A percentile compares a stretch with the other conserved stretches of the same genome.
Evolutionary conservation across 108 stramenopile species (phyloP).

Genomic region (Tribonema minus): DNA sequence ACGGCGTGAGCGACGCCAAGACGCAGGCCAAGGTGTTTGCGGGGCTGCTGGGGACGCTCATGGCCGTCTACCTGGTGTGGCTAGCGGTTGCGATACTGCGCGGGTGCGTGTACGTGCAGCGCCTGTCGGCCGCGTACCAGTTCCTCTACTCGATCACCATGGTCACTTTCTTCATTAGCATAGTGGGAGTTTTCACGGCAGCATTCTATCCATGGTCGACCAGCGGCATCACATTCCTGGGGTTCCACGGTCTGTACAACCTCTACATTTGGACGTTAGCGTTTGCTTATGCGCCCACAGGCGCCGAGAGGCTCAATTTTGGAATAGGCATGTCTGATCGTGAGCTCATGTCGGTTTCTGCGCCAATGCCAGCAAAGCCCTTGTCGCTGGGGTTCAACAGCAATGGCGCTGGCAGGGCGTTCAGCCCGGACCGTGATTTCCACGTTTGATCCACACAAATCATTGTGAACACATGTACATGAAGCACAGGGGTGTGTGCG

Average conservation of each 20-base stretch:
- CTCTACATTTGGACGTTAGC: constrained; percentile 9
- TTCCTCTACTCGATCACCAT: constrained; percentile 5
- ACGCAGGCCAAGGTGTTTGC: background rate
- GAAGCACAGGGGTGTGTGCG: too few relatives aligned
- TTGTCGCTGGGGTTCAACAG: too few relatives aligned
- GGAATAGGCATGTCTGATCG: too few relatives aligned
- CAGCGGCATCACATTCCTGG: background rate
- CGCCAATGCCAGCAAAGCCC: too few relatives aligned
- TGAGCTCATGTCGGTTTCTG: too few relatives aligned
- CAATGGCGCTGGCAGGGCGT: too few relatives aligned
- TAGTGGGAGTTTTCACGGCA: constrained; percentile 4
- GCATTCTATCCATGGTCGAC: constrained; percentile 18
- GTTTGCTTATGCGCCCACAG: too few relatives aligned
- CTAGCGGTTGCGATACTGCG: background rate
- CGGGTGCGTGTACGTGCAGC: background rate
- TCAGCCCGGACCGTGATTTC: too few relatives aligned
- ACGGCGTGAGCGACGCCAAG: constrained; percentile 2
- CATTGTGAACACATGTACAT: too few relatives aligned
- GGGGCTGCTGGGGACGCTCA: constrained; percentile 7
- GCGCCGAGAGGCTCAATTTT: too few relatives aligned
- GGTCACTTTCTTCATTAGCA: background rate
- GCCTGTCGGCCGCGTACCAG: background rate
- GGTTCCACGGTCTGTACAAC: constrained; percentile 9
- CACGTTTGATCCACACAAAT: too few relatives aligned
- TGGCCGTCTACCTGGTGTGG: constrained; percentile 11